A percentile compares a stretch with the other conserved stretches of the same genome.
Conservation (phyloP, 768 basidiomycete genomes). For the Pleurotus sapidus region DNA sequence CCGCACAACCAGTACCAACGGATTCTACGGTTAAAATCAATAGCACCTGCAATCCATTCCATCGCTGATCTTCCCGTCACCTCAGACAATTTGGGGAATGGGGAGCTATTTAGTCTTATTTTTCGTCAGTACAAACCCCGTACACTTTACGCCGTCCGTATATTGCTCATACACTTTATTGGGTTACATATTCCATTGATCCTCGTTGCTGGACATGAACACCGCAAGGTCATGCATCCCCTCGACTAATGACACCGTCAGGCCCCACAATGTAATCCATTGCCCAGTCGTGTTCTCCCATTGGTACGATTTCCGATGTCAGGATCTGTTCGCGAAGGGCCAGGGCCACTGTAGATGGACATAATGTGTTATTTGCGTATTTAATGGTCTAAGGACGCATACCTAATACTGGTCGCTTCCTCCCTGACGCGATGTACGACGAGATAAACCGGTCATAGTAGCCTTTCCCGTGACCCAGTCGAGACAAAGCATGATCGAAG, state of each 20-base stretch:
- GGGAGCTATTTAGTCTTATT: no score
- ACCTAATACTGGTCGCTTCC: slow-evolving; percentile 60
- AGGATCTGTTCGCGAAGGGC: slow-evolving; percentile 64
- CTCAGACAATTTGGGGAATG: no score
- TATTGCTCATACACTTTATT: no score
- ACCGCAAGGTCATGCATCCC: background rate
- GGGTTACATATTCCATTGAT: no score
- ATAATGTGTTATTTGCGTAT: background rate
- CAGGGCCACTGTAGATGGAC: slow-evolving; percentile 49
- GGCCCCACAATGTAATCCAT: slow-evolving; percentile 59
- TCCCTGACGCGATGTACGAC: slow-evolving; percentile 42
- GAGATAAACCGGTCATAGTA: slow-evolving; percentile 78
- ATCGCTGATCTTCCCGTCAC: no score
- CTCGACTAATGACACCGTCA: slow-evolving; percentile 20
- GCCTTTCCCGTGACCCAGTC: slow-evolving; percentile 81
- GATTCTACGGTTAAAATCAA: no score
- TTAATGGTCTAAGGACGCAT: slow-evolving; percentile 12
- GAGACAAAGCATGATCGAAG: slow-evolving; percentile 65
- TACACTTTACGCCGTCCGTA: no score
- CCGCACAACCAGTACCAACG: no score
- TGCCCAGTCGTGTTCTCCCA: slow-evolving; percentile 56
- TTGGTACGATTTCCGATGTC: slow-evolving; percentile 48
- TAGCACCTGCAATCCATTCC: no score
- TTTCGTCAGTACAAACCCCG: no score
- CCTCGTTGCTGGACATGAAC: no score